Conservation (phyloP, 768 basidiomycete species). For the Lyophyllum decastes region DNA sequence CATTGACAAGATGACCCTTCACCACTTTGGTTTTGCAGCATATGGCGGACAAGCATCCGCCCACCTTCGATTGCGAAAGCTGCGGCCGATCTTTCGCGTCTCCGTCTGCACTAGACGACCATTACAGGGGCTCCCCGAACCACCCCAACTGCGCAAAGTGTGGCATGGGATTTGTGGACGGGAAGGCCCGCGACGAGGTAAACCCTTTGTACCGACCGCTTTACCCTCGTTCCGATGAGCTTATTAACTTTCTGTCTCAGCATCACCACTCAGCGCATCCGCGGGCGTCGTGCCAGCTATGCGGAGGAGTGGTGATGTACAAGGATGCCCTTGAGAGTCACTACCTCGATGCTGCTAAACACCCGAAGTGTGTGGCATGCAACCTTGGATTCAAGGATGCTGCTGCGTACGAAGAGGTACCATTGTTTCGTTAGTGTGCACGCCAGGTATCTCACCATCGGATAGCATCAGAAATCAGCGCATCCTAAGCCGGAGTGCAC, state of each 20-base stretch:
- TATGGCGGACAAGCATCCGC: slow-evolving; percentile 42
- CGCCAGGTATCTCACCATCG: background rate
- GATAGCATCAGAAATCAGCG: background rate
- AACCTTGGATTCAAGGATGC: slow-evolving; percentile 16
- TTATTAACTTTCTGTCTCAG: slow-evolving; percentile 21
- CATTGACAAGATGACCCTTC: background rate
- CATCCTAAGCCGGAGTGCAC: slow-evolving; percentile 27
- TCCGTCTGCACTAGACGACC: slow-evolving; percentile 41
- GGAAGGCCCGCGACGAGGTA: slow-evolving; percentile 34
- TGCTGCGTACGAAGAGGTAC: slow-evolving; percentile 34
- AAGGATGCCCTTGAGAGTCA: slow-evolving; percentile 40
- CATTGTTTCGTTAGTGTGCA: background rate
- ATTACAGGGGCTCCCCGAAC: slow-evolving; percentile 43
- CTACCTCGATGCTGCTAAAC: slow-evolving; percentile 37
- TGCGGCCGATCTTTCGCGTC: slow-evolving; percentile 35
- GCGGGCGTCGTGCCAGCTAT: slow-evolving; percentile 25
- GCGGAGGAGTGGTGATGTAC: slow-evolving; percentile 30
- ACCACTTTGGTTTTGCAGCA: slow-evolving; percentile 27
- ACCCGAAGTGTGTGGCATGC: slow-evolving; percentile 21
- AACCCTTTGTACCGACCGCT: slow-evolving; percentile 7
- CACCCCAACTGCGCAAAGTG: slow-evolving; percentile 51
- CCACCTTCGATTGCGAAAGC: slow-evolving; percentile 39
- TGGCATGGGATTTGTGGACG: slow-evolving; percentile 42
- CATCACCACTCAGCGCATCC: slow-evolving; percentile 32
- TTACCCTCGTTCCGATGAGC: background rate